These are phyloP conservation scores for Inosperma sp. DNA, from an alignment of 768 basidiomycete species.

Conservation along the genomic window DNA sequence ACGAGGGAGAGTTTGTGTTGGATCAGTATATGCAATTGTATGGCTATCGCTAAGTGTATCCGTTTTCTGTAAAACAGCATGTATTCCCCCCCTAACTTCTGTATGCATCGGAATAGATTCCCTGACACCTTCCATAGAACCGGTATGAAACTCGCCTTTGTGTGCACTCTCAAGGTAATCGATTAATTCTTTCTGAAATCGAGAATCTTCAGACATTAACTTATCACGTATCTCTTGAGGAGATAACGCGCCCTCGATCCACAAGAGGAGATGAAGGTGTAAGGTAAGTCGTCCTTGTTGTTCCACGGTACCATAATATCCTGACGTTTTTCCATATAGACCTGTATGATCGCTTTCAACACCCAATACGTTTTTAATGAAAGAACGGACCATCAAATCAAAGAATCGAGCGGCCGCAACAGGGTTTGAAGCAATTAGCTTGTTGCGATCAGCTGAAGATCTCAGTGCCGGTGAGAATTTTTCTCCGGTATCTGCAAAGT, in stretches of 20 bases:
- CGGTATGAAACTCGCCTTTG: conserved; percentile 29
- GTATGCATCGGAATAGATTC: conserved; percentile 1
- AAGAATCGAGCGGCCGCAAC: conserved; percentile 29
- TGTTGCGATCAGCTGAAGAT: conserved; percentile 8
- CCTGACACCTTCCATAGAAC: conserved; percentile 16
- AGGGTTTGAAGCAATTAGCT: conserved; percentile 22
- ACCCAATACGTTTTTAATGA: conserved; percentile 23
- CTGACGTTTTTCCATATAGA: conserved; percentile 7
- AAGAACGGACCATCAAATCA: conserved; percentile 19
- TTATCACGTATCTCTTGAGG: conserved; percentile 33
- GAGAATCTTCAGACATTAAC: conserved; percentile 18
- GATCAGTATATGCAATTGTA: conserved; percentile 12
- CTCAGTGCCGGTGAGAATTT: conserved; percentile 12
- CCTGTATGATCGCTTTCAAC: background rate
- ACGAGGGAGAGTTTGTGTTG: conserved; percentile 22
- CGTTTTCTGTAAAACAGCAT: background rate
- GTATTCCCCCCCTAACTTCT: background rate
- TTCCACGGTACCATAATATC: conserved; percentile 26
- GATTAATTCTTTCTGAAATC: conserved; percentile 25
- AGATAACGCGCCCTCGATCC: conserved; percentile 25
- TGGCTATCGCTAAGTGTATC: background rate
- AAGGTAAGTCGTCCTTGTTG: conserved; percentile 34
- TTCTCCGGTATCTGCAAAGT: conserved; percentile 22
- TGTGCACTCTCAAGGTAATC: conserved; percentile 29
- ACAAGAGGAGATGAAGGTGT: conserved; percentile 37